Percentiles rank a stretch among this genome's conserved stretches.
Conservation (phyloP, 257 asterid genomes). For the Nicotiana tomentosiformis region DNA sequence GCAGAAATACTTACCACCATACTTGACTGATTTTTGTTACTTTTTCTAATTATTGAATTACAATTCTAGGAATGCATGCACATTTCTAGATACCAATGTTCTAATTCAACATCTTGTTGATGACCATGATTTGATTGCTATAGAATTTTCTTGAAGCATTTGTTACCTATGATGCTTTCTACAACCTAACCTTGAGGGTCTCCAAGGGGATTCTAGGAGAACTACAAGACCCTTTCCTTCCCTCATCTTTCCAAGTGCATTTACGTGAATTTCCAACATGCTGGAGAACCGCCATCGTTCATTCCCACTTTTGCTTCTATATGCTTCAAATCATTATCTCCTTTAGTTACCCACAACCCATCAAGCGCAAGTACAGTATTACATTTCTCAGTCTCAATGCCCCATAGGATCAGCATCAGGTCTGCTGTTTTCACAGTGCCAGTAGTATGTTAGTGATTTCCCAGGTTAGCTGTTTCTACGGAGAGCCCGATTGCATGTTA, state of each 20-base stretch:
- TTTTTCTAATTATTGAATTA: background rate
- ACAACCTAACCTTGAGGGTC: background rate
- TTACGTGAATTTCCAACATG: background rate
- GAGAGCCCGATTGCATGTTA: background rate
- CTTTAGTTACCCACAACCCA: background rate
- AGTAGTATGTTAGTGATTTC: background rate
- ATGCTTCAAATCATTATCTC: background rate
- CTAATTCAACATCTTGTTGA: background rate
- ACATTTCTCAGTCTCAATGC: background rate
- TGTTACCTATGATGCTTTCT: background rate
- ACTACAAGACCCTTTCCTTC: background rate
- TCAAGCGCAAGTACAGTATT: background rate
- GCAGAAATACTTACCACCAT: background rate
- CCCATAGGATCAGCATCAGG: background rate
- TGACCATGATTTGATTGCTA: background rate
- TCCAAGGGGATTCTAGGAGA: background rate
- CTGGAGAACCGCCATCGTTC: background rate
- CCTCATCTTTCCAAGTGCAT: background rate
- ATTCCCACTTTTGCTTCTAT: background rate
- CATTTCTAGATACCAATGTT: background rate
- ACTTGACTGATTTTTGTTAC: background rate
- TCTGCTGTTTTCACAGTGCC: background rate
- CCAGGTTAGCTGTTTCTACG: background rate
- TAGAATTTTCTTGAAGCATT: background rate
- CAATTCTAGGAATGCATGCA: background rate